Conservation (phyloP, 257 asterid species). For the Ilex asprella region DNA sequence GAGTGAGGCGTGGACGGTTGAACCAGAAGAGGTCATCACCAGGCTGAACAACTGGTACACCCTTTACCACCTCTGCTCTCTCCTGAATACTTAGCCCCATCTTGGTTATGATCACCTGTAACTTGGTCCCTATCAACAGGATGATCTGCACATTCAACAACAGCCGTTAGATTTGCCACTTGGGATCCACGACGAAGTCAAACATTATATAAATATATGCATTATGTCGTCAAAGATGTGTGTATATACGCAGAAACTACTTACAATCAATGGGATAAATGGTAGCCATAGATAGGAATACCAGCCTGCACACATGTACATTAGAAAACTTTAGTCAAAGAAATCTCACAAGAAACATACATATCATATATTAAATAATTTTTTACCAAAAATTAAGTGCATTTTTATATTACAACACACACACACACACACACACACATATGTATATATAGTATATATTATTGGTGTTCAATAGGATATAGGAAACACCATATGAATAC, state of each 20-base stretch:
- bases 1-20: conserved; percentile 66
- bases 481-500: too few relatives aligned
- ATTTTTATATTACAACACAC: too few relatives aligned
- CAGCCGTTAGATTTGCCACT: too few relatives aligned
- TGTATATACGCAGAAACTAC: conserved; percentile 13
- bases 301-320: conserved; percentile 16
- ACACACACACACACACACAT: too few relatives aligned
- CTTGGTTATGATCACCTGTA: conserved; percentile 83
- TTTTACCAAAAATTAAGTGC: too few relatives aligned
- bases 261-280: conserved; percentile 76
- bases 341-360: too few relatives aligned
- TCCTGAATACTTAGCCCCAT: conserved; percentile 86
- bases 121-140: conserved; percentile 73
- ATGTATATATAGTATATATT: too few relatives aligned
- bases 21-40: conserved; percentile 90
- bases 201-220: too few relatives aligned
- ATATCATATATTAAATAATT: too few relatives aligned
- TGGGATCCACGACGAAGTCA: not conserved
- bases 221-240: not conserved
- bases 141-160: conserved; percentile 43
- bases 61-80: conserved; percentile 64
- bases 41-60: conserved; percentile 72
- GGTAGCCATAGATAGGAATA: conserved; percentile 88
- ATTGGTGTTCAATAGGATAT: too few relatives aligned
- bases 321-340: not conserved